Conservation (phyloP, 371 early-diverging fungal species). For the Lichtheimia hyalospora region DNA sequence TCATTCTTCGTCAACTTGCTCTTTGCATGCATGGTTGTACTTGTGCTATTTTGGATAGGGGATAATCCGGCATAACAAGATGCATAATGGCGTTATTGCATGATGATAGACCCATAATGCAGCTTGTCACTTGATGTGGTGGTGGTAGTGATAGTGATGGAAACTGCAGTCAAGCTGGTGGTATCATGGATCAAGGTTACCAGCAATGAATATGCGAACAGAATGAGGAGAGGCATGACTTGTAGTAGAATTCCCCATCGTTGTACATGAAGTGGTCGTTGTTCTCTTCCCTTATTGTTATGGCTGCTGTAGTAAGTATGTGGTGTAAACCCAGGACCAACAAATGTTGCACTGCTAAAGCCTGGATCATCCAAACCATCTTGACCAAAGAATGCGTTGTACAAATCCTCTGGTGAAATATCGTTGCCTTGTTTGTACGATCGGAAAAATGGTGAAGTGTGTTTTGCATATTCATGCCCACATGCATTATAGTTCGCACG, state of each 20-base stretch:
- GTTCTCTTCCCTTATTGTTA: constrained; percentile 11
- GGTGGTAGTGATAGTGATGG: no score
- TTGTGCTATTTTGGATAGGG: no score
- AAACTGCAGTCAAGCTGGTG: constrained; percentile 17
- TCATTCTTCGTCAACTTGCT: no score
- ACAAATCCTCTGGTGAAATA: constrained; percentile 90
- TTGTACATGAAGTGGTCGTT: constrained; percentile 18
- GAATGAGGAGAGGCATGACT: constrained; percentile 33
- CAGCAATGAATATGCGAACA: constrained; percentile 41
- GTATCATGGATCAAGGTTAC: constrained; percentile 25
- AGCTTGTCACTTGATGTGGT: no score
- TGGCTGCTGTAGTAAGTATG: constrained; percentile 8
- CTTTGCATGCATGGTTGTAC: no score
- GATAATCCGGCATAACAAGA: no score
- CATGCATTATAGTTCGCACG: constrained; percentile 82
- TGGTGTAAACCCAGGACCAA: constrained; percentile 37
- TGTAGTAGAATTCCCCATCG: constrained; percentile 32
- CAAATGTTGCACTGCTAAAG: constrained; percentile 52
- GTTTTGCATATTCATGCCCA: constrained; percentile 73
- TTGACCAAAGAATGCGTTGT: constrained; percentile 96
- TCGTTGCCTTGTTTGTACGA: constrained; percentile 55
- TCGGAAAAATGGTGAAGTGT: constrained; percentile 1
- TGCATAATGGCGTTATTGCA: no score
- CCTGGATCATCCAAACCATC: constrained; percentile 37
- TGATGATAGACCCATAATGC: no score